Evolutionary conservation across 257 asterid species (phyloP).

Genomic region (Scutellaria barbata): DNA sequence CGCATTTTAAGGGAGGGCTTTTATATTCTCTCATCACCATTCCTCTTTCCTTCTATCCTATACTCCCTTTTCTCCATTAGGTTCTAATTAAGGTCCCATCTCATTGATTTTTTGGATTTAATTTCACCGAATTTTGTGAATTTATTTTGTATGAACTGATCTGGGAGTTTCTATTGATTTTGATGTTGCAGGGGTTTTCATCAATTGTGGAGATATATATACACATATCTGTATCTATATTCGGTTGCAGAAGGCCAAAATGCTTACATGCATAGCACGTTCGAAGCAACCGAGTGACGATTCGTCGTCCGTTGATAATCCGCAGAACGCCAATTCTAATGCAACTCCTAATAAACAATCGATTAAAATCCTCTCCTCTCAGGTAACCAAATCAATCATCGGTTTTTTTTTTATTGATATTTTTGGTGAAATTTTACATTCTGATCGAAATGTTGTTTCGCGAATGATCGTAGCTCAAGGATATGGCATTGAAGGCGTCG

Average conservation of each 20-base stretch:
- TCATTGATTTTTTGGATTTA: background rate
- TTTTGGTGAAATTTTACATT: background rate
- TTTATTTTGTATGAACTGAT: background rate
- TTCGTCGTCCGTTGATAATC: conserved; percentile 30
- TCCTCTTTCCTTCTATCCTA: background rate
- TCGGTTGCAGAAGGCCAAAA: conserved; percentile 35
- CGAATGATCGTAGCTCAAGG: conserved; percentile 59
- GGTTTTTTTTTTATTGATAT: background rate
- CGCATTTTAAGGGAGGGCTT: conserved; percentile 55
- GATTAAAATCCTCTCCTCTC: conserved; percentile 64
- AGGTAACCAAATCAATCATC: conserved; percentile 48
- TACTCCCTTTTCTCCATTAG: conserved; percentile 22
- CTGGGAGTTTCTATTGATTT: background rate
- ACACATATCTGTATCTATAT: background rate
- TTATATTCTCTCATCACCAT: conserved; percentile 35
- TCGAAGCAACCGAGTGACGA: conserved; percentile 65
- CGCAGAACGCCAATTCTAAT: conserved; percentile 38
- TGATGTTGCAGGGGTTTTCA: background rate
- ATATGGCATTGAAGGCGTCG: conserved; percentile 90
- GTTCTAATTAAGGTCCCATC: conserved; percentile 20
- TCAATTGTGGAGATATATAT: background rate
- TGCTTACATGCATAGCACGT: conserved; percentile 95
- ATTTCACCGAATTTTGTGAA: background rate
- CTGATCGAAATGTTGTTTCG: background rate
- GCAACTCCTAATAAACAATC: conserved; percentile 60